Percentiles rank a stretch among this genome's conserved stretches.
Conservation (phyloP, 1,284 basidiomycete genomes). For the Moesziomyces sp. region DNA sequence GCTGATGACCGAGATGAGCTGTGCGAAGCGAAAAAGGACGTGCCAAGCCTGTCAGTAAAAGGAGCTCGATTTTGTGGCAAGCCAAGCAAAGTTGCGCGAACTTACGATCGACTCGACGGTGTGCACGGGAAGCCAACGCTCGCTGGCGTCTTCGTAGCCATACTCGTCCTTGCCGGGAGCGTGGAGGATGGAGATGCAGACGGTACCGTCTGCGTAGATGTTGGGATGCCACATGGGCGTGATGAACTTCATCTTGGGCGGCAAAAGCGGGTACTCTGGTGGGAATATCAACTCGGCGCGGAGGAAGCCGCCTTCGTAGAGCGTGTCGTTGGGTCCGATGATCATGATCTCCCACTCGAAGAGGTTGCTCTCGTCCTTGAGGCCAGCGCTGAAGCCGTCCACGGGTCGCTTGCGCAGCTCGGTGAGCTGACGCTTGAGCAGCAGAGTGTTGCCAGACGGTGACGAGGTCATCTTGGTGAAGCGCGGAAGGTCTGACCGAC, state of each 20-base stretch:
- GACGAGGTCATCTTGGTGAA: conserved; percentile 55
- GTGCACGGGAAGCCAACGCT: conserved; percentile 97
- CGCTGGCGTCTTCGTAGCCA: conserved; percentile 96
- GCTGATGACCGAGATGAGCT: conserved; percentile 97
- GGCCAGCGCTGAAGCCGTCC: conserved; percentile 67
- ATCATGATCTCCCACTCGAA: conserved; percentile 68
- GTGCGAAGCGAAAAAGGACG: conserved; percentile 1
- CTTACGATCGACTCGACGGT: conserved; percentile 95
- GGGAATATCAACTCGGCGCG: conserved; percentile 66
- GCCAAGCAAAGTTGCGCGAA: conserved; percentile 33
- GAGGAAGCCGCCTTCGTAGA: conserved; percentile 67
- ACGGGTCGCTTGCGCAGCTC: conserved; percentile 66
- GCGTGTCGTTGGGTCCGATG: conserved; percentile 67
- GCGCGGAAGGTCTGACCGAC: neutral
- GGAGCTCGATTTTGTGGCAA: neutral
- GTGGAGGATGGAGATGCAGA: conserved; percentile 98
- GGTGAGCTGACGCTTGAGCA: conserved; percentile 65
- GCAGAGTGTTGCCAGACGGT: conserved; percentile 61
- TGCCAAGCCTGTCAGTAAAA: neutral
- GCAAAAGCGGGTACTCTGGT: conserved; percentile 80
- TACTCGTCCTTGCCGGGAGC: conserved; percentile 96
- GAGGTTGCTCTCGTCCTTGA: conserved; percentile 66
- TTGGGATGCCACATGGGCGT: conserved; percentile 99
- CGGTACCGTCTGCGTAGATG: conserved; percentile 84
- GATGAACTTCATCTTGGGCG: conserved; percentile 94